Evolutionary conservation across 164 flowering plant genomes (phyloP), one percentile per base, ranked within the genome.

Genomic region (Nymphaea thermarum): DNA sequence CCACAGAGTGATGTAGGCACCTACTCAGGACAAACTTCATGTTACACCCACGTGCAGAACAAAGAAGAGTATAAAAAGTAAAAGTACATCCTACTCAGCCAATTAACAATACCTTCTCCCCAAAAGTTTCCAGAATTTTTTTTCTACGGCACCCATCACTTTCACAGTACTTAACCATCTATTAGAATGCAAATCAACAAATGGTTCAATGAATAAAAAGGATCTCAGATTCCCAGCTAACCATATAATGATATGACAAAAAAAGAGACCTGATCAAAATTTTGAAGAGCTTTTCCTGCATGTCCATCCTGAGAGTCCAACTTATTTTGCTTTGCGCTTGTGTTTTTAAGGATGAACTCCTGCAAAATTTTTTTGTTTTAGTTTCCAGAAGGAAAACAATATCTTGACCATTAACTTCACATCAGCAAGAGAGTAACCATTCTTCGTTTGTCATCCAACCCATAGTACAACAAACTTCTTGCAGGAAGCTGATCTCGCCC

Each of bases 111-210:
- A 93, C 98, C 96, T 89, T 82, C 73, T 93, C 97, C 51, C 93
- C 98, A 82, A 90, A 93, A 78, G 84, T 82, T 74, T 85, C 87
- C 66, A 93, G 97, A 78, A 93, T 86, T 68, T 82, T 85, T 74
- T 79, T 89, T 77, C 98, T 83, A 43, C 98, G 91, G 67, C 98
- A 93, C 73, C 83, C 85, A 70, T 85, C 76, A 18, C 81, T 83
- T 75, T 90, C 92, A 73, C 97, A 90, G 65, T 93, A 93, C 68
- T 85, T 96, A 69, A 85, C 85, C 91, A 90, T 89, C 97, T 93
- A 76, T 69, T 79, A 59, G 45, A 2, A 43, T 51, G 55, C 16
- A 70, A 43, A 16, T 17, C 17, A 62, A 45, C 55, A 70, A 53
- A 16, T 6, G 14, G 16, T 11, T n/a, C 63, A 61, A n/a, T 61